Evolutionary conservation across 148 eudicot genomes (phyloP), one percentile per base, ranked within the genome.

Genomic region (Rhododendron ferrugineum): DNA sequence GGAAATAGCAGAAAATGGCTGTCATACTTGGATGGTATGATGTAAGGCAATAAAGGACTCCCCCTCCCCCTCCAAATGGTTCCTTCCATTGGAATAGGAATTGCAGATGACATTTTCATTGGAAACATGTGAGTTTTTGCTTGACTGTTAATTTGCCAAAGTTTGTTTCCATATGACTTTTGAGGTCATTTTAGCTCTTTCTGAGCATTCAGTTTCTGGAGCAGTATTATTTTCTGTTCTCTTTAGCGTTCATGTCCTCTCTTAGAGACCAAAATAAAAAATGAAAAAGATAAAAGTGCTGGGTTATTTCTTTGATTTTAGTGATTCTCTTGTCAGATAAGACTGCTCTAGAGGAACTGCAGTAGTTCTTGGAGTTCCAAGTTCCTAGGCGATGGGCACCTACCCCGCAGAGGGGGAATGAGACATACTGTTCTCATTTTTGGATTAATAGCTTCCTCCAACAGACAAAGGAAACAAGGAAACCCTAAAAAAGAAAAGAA

Each of bases 381-480:
- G 99, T 96, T 83, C 99, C 99, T 3, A 87, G 93, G 85, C 97
- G 93, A 85, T 96, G 99, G 99, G 94, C 99, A 80, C 99, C 66
- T 62, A 23, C 30, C 68, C 68, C 0, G 7, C 28, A 62, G 11
- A 62, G 68, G 28, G 68, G 28, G 68, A 20, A 56, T 56, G 62
- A 56, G 62, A 18, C 20, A 56, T 56, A 18, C 62, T 56, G 20
- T 18, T 56, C 62, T 56, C 62, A 18, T 56, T 56, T 56, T 4
- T 56, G 62, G 62, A 56, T 56, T 56, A 56, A 23, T 62, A 2
- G 68, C 68, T 62, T 62, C 7, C 28, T 62, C 68, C 68, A 62
- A 62, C 68, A 62, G 26, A 62, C 30, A 23, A 8, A 22, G 44
- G 44, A 62, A 23, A 62, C 30, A 62, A 62, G 68, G 23, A 7